Base-by-base conservation (phyloP, 345 rosid species). In the Durio zibethinus region DNA sequence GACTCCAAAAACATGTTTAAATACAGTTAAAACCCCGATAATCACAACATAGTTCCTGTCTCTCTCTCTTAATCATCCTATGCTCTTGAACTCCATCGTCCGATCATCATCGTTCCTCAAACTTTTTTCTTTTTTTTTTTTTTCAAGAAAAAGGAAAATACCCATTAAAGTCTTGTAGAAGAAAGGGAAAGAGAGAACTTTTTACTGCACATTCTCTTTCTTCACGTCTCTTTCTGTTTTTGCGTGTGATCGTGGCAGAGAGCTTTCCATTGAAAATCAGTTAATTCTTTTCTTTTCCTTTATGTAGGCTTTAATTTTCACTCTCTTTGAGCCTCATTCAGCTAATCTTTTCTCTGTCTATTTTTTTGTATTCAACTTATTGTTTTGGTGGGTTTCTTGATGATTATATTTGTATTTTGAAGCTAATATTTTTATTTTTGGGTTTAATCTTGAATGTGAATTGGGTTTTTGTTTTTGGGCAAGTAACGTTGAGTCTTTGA, bases 1-100 rank as follows among this genome's bases (percentile, higher is more conserved):
- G 91, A 89, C 79, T 33, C 77, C 78, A 90, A 86, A 80, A 77
- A 3, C 14, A 14, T 18, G 77, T 65, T 89, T 82, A 85, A 89
- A 86, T 79, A 18, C 23, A 68, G 80, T 85, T 84, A 74, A 86
- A 84, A 83, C 18, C 42, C 74, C 52, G 16, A 36, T 63, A 18
- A 18, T 27, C 76, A 62, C 42, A 76, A 35, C 77, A 67, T 57
- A 77, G 45, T 45, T 27, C 36, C 43, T 3, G 11, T 10, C 42
- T 63, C 43, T 38, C 80, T 61, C 60, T 75, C 77, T 80, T 72
- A 82, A 75, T 80, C 82, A 80, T 81, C 83, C 80, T 56, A 40
- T 72, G 72, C 62, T 31, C 76, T 68, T 78, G 71, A 60, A 77
- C 81, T 83, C 74, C 78, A 60, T 75, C 73, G 65, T 81, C 87